Conservation (phyloP, 1,139 yeast genomes). For the Kurtzmaniella quercitrusa region DNA sequence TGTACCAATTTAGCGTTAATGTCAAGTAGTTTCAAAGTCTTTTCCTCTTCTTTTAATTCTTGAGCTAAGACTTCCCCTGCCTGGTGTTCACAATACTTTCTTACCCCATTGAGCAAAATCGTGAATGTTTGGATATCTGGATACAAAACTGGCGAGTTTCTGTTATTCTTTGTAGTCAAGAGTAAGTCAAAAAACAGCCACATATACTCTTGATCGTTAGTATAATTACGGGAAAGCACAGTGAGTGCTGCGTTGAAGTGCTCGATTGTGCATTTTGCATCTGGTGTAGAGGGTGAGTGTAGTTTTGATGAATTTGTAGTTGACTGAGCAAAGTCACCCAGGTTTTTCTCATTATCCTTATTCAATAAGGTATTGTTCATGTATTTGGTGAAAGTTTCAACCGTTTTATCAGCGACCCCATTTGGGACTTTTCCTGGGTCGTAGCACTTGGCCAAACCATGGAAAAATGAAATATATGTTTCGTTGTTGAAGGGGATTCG, state of each 20-base stretch:
- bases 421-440: constrained; percentile 31
- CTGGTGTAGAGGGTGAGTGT: background rate
- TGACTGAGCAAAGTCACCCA: background rate
- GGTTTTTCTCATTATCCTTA: background rate
- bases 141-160: constrained; percentile 13
- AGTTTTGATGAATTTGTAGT: background rate
- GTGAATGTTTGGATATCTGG: constrained; percentile 40
- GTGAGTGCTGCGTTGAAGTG: constrained; percentile 39
- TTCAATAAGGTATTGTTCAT: constrained; percentile 2
- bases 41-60: constrained; percentile 13
- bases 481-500: constrained; percentile 50
- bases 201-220: constrained; percentile 29
- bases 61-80: constrained; percentile 13
- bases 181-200: constrained; percentile 38
- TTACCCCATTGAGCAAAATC: constrained; percentile 36
- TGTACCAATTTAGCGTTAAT: constrained; percentile 25
- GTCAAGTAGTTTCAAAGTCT: constrained; percentile 21
- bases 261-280: constrained; percentile 17
- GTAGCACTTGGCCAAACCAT: constrained; percentile 47
- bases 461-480: constrained; percentile 52
- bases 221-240: constrained; percentile 30
- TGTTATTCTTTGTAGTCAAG: constrained; percentile 13
- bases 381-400: constrained; percentile 21
- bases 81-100: constrained; percentile 17
- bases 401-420: constrained; percentile 18